Evolutionary conservation across 2,329 filamentous ascomycete genomes (phyloP).

Genomic region (Drechmeria coniospora): DNA sequence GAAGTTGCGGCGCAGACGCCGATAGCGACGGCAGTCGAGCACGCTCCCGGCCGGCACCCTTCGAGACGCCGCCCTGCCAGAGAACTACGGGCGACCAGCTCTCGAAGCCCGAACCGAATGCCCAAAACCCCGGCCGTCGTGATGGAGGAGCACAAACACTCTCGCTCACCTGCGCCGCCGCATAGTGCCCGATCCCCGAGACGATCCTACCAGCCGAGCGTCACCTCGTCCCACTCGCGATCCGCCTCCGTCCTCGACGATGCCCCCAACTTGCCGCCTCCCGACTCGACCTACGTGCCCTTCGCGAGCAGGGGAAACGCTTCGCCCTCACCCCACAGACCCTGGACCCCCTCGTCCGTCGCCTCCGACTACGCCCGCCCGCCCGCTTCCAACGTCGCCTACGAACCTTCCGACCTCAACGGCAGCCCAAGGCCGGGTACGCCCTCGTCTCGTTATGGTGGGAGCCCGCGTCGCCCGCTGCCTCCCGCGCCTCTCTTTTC

Average conservation of each 20-base stretch:
- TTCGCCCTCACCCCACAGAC: constrained; percentile 34
- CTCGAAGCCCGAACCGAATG: too few relatives aligned
- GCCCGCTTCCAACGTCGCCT: constrained; percentile 54
- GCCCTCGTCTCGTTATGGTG: constrained; percentile 75
- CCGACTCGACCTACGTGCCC: constrained; percentile 47
- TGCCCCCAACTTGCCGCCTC: constrained; percentile 43
- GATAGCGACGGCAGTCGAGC: too few relatives aligned
- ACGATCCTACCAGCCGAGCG: constrained; percentile 37
- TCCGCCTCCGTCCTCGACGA: constrained; percentile 37
- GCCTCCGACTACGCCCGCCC: constrained; percentile 52
- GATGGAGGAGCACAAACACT: constrained; percentile 4
- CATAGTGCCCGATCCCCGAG: constrained; percentile 25
- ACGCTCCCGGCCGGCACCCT: too few relatives aligned
- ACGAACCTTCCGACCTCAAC: constrained; percentile 79
- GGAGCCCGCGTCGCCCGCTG: constrained; percentile 71
- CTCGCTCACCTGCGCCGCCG: constrained; percentile 24
- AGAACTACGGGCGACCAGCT: too few relatives aligned
- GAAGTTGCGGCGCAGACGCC: too few relatives aligned
- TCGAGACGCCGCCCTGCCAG: too few relatives aligned
- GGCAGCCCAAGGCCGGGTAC: constrained; percentile 83
- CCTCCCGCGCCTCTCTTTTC: constrained; percentile 81
- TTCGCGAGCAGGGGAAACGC: constrained; percentile 34
- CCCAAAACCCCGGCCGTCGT: background rate
- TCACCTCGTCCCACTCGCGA: constrained; percentile 29
- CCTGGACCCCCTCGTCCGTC: constrained; percentile 40